Evolutionary conservation across 2,329 filamentous ascomycete species (phyloP).

Genomic region (Fusarium tupiense): DNA sequence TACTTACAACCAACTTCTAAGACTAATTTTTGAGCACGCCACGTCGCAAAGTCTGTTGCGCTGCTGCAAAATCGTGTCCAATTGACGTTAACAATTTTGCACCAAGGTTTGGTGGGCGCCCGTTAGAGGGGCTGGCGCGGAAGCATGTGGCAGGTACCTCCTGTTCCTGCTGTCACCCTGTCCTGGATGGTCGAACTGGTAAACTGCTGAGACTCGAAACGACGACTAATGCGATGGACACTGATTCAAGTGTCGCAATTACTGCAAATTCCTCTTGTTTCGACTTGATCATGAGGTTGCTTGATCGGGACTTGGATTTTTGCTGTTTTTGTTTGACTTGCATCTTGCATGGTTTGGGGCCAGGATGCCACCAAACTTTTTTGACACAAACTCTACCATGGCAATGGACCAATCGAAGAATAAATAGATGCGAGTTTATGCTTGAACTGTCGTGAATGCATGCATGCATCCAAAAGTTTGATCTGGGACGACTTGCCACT

Average conservation of each 20-base stretch:
- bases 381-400: neutral
- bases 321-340: neutral
- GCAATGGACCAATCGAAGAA: fast-evolving
- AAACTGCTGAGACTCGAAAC: neutral
- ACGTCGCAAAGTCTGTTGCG: neutral
- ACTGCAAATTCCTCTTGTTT: fast-evolving
- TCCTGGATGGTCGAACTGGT: neutral
- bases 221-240: no score
- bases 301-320: fast-evolving
- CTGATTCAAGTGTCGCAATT: neutral
- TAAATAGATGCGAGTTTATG: neutral
- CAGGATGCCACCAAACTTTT: neutral
- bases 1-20: neutral
- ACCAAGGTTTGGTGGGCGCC: neutral
- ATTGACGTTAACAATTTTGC: neutral
- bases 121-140: neutral
- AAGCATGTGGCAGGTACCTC: neutral
- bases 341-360: no score
- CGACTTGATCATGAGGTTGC: fast-evolving
- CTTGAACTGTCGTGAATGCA: neutral
- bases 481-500: neutral
- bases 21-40: neutral
- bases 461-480: neutral
- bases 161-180: neutral
- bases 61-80: neutral